Base-by-base conservation (phyloP, 2,329 filamentous ascomycete species). In the Pestalotiopsis sp. region DNA sequence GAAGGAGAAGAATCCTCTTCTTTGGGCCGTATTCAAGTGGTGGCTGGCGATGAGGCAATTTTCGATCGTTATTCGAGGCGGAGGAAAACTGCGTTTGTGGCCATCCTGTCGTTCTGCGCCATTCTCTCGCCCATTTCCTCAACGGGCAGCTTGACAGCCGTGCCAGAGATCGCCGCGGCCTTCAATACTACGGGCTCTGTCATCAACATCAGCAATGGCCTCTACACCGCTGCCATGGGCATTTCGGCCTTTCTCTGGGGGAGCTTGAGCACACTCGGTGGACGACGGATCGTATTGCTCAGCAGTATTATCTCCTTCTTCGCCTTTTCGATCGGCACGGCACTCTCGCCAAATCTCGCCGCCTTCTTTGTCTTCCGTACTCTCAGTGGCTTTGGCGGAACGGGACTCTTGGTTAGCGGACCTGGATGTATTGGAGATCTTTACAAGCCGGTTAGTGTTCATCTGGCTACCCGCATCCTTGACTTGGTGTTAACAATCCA, bases 141-240 rank as follows among this genome's bases (percentile, higher is more conserved):
- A 4, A 92, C 90, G 0, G 87, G 88, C 1, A 87, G 92, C 52
- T 77, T 92, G 39, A 83, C 89, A 1, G 90, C 89, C 13, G 83
- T 90, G 10, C 89, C 90, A 2, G 89, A 92, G 75, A 87, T 92
- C 4, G 89, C 88, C 4, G 78, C 75, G 7, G 88, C 85, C 3
- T 91, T 83, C 73, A 69, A 82, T 52, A 90, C 87, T 4, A 88
- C 84, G 6, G 89, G 87, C 4, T 84, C 85, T 4, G 83, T 92
- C 63, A 88, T 93, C 75, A 90, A 92, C 74, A 78, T 91, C 44
- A 88, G 85, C 71, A 93, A 92, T 78, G 91, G 90, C 0, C 75
- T 92, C 13, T 93, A 92, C 72, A 83, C 93, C 80, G 78, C 92
- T 2, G 91, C 90, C 74, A 93, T 93, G 91, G 91, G 89, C 0